Evolutionary conservation across 495 filamentous ascomycete species (phyloP).

Genomic region (Annulohypoxylon nitens): DNA sequence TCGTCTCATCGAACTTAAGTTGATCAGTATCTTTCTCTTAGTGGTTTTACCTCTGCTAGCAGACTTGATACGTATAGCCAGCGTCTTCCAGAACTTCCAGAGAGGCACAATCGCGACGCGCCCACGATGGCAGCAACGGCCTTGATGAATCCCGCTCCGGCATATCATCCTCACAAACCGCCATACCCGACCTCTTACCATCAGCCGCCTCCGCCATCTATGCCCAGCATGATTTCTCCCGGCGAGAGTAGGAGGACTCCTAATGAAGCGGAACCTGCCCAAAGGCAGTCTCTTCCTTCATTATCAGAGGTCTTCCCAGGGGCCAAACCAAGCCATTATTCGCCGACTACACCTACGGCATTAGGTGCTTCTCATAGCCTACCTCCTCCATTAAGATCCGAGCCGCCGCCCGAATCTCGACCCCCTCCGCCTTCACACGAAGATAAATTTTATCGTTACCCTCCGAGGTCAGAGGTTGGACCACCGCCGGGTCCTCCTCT

Average conservation of each 20-base stretch:
- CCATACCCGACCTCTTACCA: slow-evolving; percentile 56
- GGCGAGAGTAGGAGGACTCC: slow-evolving; percentile 59
- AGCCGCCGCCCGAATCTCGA: slow-evolving; percentile 47
- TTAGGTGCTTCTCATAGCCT: slow-evolving; percentile 44
- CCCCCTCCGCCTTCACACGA: slow-evolving; percentile 46
- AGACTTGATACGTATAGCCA: slow-evolving; percentile 53
- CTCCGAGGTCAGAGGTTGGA: slow-evolving; percentile 45
- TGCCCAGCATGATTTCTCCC: slow-evolving; percentile 62
- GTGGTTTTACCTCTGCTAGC: slow-evolving; percentile 47
- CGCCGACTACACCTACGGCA: slow-evolving; percentile 52
- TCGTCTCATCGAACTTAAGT: slow-evolving; percentile 41
- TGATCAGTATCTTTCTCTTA: slow-evolving; percentile 49
- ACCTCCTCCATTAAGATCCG: slow-evolving; percentile 49
- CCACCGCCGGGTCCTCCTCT: slow-evolving; percentile 43
- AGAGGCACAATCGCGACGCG: slow-evolving; percentile 54
- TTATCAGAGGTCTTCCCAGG: slow-evolving; percentile 63
- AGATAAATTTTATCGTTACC: slow-evolving; percentile 50
- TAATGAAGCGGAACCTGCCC: slow-evolving; percentile 55
- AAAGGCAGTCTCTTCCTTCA: slow-evolving; percentile 64
- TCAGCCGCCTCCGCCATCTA: slow-evolving; percentile 53
- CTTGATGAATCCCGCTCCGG: slow-evolving; percentile 60
- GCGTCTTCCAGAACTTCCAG: slow-evolving; percentile 53
- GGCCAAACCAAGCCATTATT: slow-evolving; percentile 54
- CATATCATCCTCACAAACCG: slow-evolving; percentile 57
- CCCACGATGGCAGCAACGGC: slow-evolving; percentile 63